These are phyloP conservation scores for Yamadazyma diospyri DNA, from an alignment of 1,139 yeast genomes.

Conservation along the genomic window DNA sequence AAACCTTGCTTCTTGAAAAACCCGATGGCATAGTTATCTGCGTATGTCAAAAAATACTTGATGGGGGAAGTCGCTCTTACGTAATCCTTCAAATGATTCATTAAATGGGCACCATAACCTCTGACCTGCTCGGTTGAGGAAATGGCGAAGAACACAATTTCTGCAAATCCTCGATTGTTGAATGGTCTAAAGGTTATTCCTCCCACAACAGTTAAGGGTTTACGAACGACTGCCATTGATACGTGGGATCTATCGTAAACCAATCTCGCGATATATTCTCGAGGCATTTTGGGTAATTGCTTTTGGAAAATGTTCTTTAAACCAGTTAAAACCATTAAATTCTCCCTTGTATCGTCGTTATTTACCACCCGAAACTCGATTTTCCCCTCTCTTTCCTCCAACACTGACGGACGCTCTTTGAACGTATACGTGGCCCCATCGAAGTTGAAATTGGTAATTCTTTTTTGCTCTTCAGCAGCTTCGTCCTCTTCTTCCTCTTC, in stretches of 20 bases:
- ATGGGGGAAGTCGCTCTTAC: conserved; percentile 87
- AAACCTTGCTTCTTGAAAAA: conserved; percentile 97
- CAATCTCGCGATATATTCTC: conserved; percentile 89
- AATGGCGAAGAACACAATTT: conserved; percentile 96
- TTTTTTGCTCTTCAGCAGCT: conserved; percentile 51
- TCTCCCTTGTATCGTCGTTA: conserved; percentile 85
- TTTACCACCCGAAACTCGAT: conserved; percentile 95
- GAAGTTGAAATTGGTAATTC: conserved; percentile 45
- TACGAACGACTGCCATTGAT: conserved; percentile 92
- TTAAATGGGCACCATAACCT: conserved; percentile 97
- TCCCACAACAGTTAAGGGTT: conserved; percentile 93
- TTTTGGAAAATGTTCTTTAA: conserved; percentile 93
- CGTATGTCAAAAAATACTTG: conserved; percentile 87
- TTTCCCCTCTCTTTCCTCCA: conserved; percentile 87
- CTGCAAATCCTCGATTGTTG: conserved; percentile 87
- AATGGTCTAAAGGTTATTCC: conserved; percentile 97
- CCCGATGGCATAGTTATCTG: conserved; percentile 98
- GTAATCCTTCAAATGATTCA: conserved; percentile 96
- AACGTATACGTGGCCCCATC: conserved; percentile 84
- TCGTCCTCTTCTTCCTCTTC: conserved; percentile 44
- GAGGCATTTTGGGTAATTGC: conserved; percentile 97
- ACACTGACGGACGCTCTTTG: conserved; percentile 89
- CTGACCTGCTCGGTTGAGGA: conserved; percentile 96
- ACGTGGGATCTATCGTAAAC: conserved; percentile 93
- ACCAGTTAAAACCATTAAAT: conserved; percentile 89